Evolutionary conservation across 202 grass and related monocot species (phyloP).

Genomic region (Thinopyrum obtusiflorum): DNA sequence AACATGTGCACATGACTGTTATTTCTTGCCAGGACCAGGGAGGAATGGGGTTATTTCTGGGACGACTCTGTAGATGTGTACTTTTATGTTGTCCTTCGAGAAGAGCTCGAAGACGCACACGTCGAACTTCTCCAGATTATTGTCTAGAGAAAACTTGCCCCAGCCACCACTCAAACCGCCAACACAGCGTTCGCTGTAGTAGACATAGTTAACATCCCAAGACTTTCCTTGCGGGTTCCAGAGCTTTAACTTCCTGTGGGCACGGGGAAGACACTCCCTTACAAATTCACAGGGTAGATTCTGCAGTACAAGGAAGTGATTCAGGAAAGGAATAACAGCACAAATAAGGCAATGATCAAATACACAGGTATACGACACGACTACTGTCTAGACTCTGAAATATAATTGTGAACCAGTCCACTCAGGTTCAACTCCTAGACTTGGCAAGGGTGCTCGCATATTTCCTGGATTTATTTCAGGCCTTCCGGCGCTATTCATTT

Average conservation of each 20-base stretch:
- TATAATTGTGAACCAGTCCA: too few relatives aligned
- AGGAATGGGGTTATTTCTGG: conserved; percentile 52
- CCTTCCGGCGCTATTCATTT: too few relatives aligned
- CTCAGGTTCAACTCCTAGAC: too few relatives aligned
- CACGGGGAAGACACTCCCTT: conserved; percentile 49
- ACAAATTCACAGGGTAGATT: conserved; percentile 56
- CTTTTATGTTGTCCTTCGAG: conserved; percentile 60
- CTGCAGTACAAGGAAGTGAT: conserved; percentile 42
- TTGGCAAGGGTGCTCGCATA: too few relatives aligned
- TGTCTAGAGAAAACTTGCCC: conserved; percentile 63
- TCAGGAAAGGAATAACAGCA: conserved; percentile 10
- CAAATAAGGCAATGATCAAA: neutral
- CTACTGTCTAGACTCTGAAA: neutral
- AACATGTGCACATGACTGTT: neutral
- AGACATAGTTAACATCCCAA: conserved; percentile 71
- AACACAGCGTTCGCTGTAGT: conserved; percentile 27
- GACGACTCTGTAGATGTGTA: conserved; percentile 85
- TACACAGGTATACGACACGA: neutral
- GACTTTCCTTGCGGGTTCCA: conserved; percentile 71
- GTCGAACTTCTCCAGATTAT: conserved; percentile 82
- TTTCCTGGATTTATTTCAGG: too few relatives aligned
- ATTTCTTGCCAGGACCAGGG: neutral
- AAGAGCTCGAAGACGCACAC: conserved; percentile 81
- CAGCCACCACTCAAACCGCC: conserved; percentile 74
- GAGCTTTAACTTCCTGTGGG: conserved; percentile 55